These are phyloP conservation scores for Piper longum DNA, from an alignment of 164 flowering plant genomes.

Conservation along the genomic window DNA sequence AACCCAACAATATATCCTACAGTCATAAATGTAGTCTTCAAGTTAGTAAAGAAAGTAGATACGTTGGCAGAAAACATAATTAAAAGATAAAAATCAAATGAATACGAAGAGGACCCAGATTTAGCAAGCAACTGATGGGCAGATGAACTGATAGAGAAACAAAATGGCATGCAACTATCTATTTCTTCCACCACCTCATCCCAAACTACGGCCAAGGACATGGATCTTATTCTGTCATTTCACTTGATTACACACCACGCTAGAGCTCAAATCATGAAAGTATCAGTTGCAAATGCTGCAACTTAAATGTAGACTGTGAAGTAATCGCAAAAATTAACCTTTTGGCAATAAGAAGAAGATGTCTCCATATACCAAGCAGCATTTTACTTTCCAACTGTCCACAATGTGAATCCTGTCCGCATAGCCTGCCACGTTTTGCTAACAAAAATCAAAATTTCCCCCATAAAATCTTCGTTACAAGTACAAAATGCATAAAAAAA, in stretches of 20 bases:
- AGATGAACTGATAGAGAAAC: too few relatives aligned
- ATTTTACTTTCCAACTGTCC: background rate
- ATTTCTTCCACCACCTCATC: too few relatives aligned
- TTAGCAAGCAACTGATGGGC: background rate
- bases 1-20: conserved; percentile 9
- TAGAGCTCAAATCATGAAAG: too few relatives aligned
- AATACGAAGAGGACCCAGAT: background rate
- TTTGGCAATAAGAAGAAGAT: too few relatives aligned
- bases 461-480: background rate
- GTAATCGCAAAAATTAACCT: too few relatives aligned
- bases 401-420: background rate
- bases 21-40: conserved; percentile 1
- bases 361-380: background rate
- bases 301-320: too few relatives aligned
- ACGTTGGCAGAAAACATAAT: background rate
- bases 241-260: too few relatives aligned
- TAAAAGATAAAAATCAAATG: background rate
- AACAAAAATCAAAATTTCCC: background rate
- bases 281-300: too few relatives aligned
- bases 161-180: too few relatives aligned
- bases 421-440: background rate
- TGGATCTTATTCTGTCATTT: too few relatives aligned
- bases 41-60: background rate
- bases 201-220: too few relatives aligned
- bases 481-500: background rate